Evolutionary conservation across 208 protist genomes (phyloP).

Genomic region (Angomonas ambiguus): DNA sequence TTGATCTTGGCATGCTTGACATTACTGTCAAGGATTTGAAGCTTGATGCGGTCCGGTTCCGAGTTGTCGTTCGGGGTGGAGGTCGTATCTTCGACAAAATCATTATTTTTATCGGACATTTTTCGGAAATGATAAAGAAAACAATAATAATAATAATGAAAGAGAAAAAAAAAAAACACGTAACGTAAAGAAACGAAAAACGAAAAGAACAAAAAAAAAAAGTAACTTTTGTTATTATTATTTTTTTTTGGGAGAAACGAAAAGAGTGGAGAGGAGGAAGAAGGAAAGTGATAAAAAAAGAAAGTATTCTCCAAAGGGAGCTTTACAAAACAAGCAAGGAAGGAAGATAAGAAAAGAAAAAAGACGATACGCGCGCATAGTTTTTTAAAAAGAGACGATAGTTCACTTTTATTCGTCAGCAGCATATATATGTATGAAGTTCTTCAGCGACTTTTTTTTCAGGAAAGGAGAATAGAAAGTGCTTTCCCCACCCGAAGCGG

Average conservation of each 20-base stretch:
- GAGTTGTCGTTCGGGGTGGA: slow-evolving; percentile 9
- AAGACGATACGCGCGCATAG: background rate
- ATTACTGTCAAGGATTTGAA: too few species aligned
- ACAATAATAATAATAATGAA: background rate
- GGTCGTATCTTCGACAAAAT: slow-evolving; percentile 15
- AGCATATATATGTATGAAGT: too few species aligned
- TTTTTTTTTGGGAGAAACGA: too few species aligned
- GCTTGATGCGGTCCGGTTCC: too few species aligned
- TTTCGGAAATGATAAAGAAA: background rate
- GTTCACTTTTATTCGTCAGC: too few species aligned
- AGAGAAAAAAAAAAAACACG: slow-evolving; percentile 10
- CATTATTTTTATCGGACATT: slow-evolving; percentile 18
- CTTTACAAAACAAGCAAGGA: too few species aligned
- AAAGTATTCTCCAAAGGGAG: too few species aligned
- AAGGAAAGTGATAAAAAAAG: background rate
- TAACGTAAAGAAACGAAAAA: background rate
- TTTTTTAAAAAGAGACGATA: too few species aligned
- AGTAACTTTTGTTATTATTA: slow-evolving; percentile 6
- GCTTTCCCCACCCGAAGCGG: background rate
- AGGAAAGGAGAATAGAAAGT: background rate
- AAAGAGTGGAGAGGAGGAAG: background rate
- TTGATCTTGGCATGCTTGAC: slow-evolving; percentile 10
- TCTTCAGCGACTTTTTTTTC: background rate
- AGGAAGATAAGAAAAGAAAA: too few species aligned
- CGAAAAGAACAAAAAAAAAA: slow-evolving; percentile 2